A percentile compares a stretch with the other conserved stretches of the same genome.
phyloP scores from a whole-genome alignment of 192 early-diverging fungal genomes.

The Dissophora globulifera region DNA sequence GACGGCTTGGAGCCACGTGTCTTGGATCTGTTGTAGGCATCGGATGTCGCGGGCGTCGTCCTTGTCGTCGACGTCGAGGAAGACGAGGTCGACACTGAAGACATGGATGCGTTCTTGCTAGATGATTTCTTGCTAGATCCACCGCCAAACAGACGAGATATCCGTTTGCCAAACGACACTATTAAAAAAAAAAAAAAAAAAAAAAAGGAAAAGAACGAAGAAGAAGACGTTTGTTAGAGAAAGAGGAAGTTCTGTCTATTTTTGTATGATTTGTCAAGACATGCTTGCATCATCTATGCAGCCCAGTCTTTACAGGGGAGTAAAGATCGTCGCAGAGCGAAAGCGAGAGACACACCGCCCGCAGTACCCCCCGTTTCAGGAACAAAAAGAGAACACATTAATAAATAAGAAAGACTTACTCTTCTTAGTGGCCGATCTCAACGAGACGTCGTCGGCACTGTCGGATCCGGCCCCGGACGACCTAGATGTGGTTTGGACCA shows the following conservation, averaged over 20 bases:
- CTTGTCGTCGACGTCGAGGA: too few species aligned
- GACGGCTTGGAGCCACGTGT: neutral
- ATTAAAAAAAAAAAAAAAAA: too few species aligned
- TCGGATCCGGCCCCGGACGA: neutral
- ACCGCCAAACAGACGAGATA: slow-evolving; percentile 26
- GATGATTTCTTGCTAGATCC: slow-evolving; percentile 23
- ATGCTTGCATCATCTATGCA: too few species aligned
- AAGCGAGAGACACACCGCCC: too few species aligned
- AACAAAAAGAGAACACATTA: too few species aligned
- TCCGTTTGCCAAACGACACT: slow-evolving; percentile 16
- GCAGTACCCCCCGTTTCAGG: too few species aligned
- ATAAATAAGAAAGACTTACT: neutral
- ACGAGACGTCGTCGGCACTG: neutral
- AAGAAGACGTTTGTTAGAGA: too few species aligned
- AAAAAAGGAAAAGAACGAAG: too few species aligned
- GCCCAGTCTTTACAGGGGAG: too few species aligned
- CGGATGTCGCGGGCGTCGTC: neutral
- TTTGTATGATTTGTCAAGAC: too few species aligned
- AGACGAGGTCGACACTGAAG: slow-evolving; percentile 2
- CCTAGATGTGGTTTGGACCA: slow-evolving; percentile 1
- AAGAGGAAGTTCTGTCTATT: too few species aligned
- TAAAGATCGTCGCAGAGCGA: too few species aligned
- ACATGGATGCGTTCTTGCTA: neutral
- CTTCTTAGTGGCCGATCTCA: slow-evolving; percentile 8
- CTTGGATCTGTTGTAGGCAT: neutral